Base-by-base conservation (phyloP, 257 asterid genomes). In the Fraxinus excelsior region DNA sequence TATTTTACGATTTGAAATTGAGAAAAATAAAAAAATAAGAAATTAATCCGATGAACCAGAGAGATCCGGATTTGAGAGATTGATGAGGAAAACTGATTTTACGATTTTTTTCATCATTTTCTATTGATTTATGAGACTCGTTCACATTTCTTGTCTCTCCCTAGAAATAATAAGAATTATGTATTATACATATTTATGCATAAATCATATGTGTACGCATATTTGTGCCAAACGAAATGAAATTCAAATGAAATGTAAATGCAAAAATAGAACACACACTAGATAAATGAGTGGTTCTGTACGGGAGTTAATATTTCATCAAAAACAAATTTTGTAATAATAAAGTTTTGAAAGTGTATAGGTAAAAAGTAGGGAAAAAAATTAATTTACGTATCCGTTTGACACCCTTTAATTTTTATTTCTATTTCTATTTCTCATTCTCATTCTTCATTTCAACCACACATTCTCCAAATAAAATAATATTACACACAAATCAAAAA, bases 161-260 rank as follows among this genome's bases (percentile, higher is more conserved):
- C 76, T 76, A 78, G 62, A 72, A 77, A 75, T 40, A 4, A 74
- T 13, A 70, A 29, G 32, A 46, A 53, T 42, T 42, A 40, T 40
- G 14, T 40, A 38, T 35, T 5, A 7, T 37, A 37, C 42, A 37
- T 7, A 37, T 70, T 44, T 2, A 23, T 74, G 23, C 2, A 26
- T 23, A 62, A 34, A 11, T 70, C 23, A 7, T 60, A 66, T 23
- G 46, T 26, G 62, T 53, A 67, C 42, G 35, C 35, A 32, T 32
- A 71, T 75, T 4, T 62, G 51, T 37, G 71, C 68, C 7, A 85
- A 78, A 84, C 77, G 78, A 88, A 86, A 90, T 88, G 90, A 76
- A 81, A 82, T 76, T 79, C 79, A 82, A 74, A 81, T 75, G 79
- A 75, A 78, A 79, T 28, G 31, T 4, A 80, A 78, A 80, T 82